Evolutionary conservation across 2,329 filamentous ascomycete genomes (phyloP), one percentile per base, ranked within the genome.

Genomic region (Colletotrichum sp.): DNA sequence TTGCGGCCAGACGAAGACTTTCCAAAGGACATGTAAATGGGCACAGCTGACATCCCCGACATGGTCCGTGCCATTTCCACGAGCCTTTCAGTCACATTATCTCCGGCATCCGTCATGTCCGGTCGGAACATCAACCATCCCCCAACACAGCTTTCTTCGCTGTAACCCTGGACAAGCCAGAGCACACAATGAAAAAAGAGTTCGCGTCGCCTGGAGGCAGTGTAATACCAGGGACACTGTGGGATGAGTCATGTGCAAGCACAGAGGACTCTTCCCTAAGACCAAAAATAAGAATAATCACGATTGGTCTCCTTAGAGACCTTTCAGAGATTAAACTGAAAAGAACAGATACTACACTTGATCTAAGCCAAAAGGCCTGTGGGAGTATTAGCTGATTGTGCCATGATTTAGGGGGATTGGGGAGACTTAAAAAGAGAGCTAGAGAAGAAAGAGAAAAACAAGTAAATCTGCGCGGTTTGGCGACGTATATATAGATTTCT

Each of bases 301-400:
- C 88, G 89, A 90, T 91, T 91, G 89, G 89, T 88, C 88, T 89
- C 92, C 89, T 88, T 94, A 91, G 92, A 89, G 88, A 89, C 90
- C 90, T 95, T 94, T 94, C 94, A 96, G 94, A 94, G 93, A 95
- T 96, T 96, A 96, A 96, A 95, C 94, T 96, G 93, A 95, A 94
- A 95, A 96, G 94, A 96, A 96, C 94, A 95, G 93, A 95, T 95
- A 95, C 94, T 95, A 95, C 93, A 95, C 93, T 95, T 95, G 94
- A 95, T 95, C 94, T 95, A 94, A 94, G 92, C 92, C 90, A 91
- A 89, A 89, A 88, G 24, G 24, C 24, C n/a, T n/a, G n/a, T n/a
- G n/a, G n/a, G n/a, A n/a, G n/a, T n/a, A n/a, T n/a, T n/a, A n/a
- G n/a, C n/a, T n/a, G n/a, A n/a, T n/a, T n/a, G n/a, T n/a, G n/a